Evolutionary conservation across 2,329 filamentous ascomycete species (phyloP), one percentile per base, ranked within the genome.

Genomic region (Trichoderma koningiopsis): DNA sequence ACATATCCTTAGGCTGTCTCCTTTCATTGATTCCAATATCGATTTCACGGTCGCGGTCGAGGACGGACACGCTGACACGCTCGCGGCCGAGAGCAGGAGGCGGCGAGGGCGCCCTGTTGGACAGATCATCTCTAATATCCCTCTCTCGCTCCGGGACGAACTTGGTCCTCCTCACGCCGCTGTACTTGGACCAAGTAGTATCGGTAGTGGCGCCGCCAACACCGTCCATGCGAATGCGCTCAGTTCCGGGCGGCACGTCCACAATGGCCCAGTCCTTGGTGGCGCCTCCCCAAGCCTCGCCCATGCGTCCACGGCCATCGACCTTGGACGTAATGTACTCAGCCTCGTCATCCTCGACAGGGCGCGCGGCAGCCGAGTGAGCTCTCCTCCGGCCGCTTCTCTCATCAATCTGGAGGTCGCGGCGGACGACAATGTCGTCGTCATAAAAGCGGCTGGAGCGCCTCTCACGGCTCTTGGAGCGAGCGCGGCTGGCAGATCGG

Each of bases 231-330:
- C 87, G 87, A n/a, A 96, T 90, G 52, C 91, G 88, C 81, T 92
- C 91, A 0, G 92, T 95, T 70, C 93, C 93, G 0, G 93, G 92
- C 1, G 92, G 93, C 49, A 96, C 90, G 79, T 96, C 93, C 47
- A 97, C 86, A 71, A 96, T 91, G 66, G 88, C 86, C 92, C 93
- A 96, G 75, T 89, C 91, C 72, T 88, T 89, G 43, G 91, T 93
- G 22, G 88, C 89, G 64, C 92, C 92, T 74, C 91, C 87, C 77
- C 86, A 89, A 27, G 91, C 92, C 79, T 95, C 92, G 64, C 91
- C 91, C 75, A 90, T 86, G 71, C 87, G 88, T 24, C 88, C 89
- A 35, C 91, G 88, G 16, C 83, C 80, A 72, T 88, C 85, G 71
- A 89, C 85, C 73, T 82, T 83, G 70, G 79, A 76, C 31, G 84